Evolutionary conservation across 768 basidiomycete genomes (phyloP), one percentile per base, ranked within the genome.

Genomic region (Clitopilus passeckerianus): DNA sequence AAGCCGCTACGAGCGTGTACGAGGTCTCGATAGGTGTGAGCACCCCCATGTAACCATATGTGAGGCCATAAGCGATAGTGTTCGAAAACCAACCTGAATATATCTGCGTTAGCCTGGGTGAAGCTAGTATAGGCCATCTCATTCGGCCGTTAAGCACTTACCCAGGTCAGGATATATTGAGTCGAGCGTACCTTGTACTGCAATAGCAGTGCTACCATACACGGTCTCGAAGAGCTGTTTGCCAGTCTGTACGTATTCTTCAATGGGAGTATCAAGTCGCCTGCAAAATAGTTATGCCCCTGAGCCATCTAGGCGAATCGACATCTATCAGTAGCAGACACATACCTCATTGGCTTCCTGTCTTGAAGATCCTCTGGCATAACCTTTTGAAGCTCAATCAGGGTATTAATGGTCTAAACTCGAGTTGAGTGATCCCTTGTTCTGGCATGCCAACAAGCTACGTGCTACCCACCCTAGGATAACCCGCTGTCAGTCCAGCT

Each of bases 1-100:
- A 76, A 0, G 85, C 80, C 10, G 86, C 78, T 16, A 87, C 80
- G 62, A 87, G 70, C 10, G 80, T 74, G 66, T 80, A 89, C 1
- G 85, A 83, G 0, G 84, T 83, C 65, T 89, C 86, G 37, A 80
- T 65, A 1, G 75, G 70, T 0, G 81, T 76, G 7, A 85, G 67
- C 18, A 80, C 72, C 0, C 76, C 75, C 23, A 75, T 75, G 56
- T 77, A 78, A 1, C 80, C 77, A 59, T 89, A 89, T 4, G 72
- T 75, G 23, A 79, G 69, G 0, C 86, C 87, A 60, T 89, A 88
- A 0, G 73, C 86, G 53, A 88, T 72, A 0, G 73, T 78, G 54
- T 70, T 80, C 37, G 77, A 76, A 63, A 81, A 86, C 76, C 77
- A 85, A 18, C 78, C 86, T 89, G 12, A 50, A 22, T 18, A 50